These are phyloP conservation scores for Trichosporon coremiiforme DNA, from an alignment of 1,284 basidiomycete genomes.

Conservation along the genomic window DNA sequence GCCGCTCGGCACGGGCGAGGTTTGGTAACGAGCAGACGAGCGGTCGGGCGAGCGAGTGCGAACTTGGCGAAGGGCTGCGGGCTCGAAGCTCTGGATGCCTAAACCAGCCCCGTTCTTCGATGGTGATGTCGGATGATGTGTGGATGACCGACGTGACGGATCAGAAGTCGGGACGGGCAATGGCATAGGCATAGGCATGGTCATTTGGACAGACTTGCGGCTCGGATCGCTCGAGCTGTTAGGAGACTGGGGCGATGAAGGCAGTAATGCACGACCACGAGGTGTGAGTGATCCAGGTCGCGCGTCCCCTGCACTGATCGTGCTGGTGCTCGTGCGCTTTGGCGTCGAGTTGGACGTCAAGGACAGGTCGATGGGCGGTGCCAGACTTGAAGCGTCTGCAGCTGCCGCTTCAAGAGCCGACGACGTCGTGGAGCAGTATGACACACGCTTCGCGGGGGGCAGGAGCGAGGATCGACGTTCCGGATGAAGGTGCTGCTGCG, in stretches of 20 bases:
- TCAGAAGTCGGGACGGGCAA: slow-evolving; percentile 16
- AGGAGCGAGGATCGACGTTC: slow-evolving; percentile 6
- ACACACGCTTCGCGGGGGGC: slow-evolving; percentile 1
- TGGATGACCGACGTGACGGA: slow-evolving; percentile 8
- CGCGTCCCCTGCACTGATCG: slow-evolving; percentile 5
- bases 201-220: slow-evolving; percentile 15
- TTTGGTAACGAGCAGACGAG: not conserved
- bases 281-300: slow-evolving; percentile 3
- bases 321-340: not conserved
- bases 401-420: slow-evolving; percentile 1
- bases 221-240: not conserved
- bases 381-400: slow-evolving; percentile 18
- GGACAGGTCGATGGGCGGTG: not conserved
- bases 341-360: slow-evolving; percentile 1
- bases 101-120: slow-evolving; percentile 4
- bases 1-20: not conserved
- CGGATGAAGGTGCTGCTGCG: slow-evolving; percentile 8
- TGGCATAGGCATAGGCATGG: slow-evolving; percentile 21
- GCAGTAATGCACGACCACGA: not conserved
- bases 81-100: slow-evolving; percentile 12
- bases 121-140: slow-evolving; percentile 4
- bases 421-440: slow-evolving; percentile 1
- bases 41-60: slow-evolving; percentile 16
- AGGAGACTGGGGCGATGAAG: slow-evolving; percentile 6
- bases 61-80: not conserved